Percentiles rank a stretch among this genome's conserved stretches.
phyloP scores from a whole-genome alignment of 352 stramenopile genomes.

The Phytophthora pluvialis region DNA sequence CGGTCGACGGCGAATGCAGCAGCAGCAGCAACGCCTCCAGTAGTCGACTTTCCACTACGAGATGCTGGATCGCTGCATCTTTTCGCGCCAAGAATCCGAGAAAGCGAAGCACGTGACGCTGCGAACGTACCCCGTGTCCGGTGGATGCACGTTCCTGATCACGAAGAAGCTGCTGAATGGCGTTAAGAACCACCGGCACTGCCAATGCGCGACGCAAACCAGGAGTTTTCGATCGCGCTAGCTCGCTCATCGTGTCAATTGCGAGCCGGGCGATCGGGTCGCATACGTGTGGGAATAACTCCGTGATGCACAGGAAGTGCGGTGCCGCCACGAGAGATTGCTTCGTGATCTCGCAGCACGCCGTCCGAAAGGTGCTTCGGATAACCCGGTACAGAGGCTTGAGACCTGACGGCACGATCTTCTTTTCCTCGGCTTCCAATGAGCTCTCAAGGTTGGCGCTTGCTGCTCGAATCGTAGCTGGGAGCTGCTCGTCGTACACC shows the following conservation, averaged over 20 bases:
- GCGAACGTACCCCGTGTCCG: constrained; percentile 20
- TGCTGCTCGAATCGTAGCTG: constrained; percentile 3
- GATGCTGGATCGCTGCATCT: constrained; percentile 49
- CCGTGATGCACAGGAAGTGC: constrained; percentile 54
- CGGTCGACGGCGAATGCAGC: constrained; percentile 51
- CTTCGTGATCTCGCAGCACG: constrained; percentile 34
- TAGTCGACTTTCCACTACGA: constrained; percentile 61
- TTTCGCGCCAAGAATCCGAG: constrained; percentile 51
- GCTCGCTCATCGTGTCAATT: constrained; percentile 47
- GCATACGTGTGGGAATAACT: constrained; percentile 48
- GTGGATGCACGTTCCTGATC: constrained; percentile 37
- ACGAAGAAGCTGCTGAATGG: constrained; percentile 44
- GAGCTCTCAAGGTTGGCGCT: background rate
- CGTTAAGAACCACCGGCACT: constrained; percentile 53
- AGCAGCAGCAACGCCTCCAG: constrained; percentile 54
- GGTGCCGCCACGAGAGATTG: constrained; percentile 44
- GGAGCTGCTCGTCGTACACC: background rate
- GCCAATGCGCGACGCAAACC: constrained; percentile 41
- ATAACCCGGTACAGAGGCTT: constrained; percentile 49
- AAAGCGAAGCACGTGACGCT: constrained; percentile 54
- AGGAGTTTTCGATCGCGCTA: constrained; percentile 32
- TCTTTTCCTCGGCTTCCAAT: constrained; percentile 25
- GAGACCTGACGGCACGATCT: constrained; percentile 12
- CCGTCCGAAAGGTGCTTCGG: constrained; percentile 39
- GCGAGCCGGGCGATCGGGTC: constrained; percentile 47